Percentiles rank a stretch among this genome's conserved stretches.
Evolutionary conservation across 2,329 filamentous ascomycete genomes (phyloP).

Genomic region (Aspergillus sp.): DNA sequence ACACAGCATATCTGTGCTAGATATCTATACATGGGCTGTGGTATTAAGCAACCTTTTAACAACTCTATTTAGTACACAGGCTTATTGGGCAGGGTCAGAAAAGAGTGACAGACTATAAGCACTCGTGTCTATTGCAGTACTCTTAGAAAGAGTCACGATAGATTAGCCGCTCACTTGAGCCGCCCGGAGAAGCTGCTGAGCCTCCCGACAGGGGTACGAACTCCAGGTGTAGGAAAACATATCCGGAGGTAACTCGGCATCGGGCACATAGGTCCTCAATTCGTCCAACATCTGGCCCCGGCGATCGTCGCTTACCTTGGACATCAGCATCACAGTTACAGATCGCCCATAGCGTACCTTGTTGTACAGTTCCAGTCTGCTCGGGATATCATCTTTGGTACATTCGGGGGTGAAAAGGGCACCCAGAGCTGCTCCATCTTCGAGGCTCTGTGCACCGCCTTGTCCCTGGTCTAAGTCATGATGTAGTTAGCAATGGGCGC

Average conservation of each 20-base stretch:
- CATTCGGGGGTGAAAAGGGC: slow-evolving; percentile 29
- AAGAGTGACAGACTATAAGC: too few relatives aligned
- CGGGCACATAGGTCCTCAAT: slow-evolving; percentile 17
- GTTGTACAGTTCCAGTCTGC: slow-evolving; percentile 23
- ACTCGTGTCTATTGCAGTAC: too few relatives aligned
- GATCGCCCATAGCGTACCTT: slow-evolving; percentile 17
- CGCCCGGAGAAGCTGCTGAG: not conserved
- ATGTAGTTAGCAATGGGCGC: slow-evolving; percentile 10
- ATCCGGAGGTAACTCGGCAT: slow-evolving; percentile 12
- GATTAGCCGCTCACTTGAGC: not conserved
- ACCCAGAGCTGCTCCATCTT: slow-evolving; percentile 40
- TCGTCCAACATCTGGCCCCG: slow-evolving; percentile 18
- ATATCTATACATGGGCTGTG: too few relatives aligned
- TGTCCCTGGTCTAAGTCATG: slow-evolving; percentile 41
- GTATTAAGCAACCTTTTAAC: too few relatives aligned
- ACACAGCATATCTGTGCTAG: too few relatives aligned
- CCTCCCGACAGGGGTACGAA: slow-evolving; percentile 12
- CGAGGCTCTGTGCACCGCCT: slow-evolving; percentile 40
- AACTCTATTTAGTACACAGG: too few relatives aligned
- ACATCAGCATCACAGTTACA: slow-evolving; percentile 28
- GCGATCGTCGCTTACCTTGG: slow-evolving; percentile 15
- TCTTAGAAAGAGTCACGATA: too few relatives aligned
- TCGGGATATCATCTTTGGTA: slow-evolving; percentile 9
- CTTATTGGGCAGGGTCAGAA: too few relatives aligned
- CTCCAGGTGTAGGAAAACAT: slow-evolving; percentile 16